Conservation (phyloP, 345 rosid species). For the Turritis glabra region DNA sequence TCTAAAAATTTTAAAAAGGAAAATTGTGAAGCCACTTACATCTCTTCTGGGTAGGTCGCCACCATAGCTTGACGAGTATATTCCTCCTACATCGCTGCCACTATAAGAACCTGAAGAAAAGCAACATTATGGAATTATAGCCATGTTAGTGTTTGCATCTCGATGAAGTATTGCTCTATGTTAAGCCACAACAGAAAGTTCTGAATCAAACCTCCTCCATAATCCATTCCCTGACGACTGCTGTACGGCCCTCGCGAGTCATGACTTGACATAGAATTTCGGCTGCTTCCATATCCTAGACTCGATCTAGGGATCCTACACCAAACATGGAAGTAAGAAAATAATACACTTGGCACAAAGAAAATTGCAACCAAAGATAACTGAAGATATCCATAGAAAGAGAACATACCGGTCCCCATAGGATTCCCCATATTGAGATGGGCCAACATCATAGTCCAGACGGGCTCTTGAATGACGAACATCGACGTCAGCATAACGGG, state of each 20-base stretch:
- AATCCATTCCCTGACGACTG: constrained; percentile 78
- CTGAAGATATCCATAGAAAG: background rate
- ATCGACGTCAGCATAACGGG: constrained; percentile 70
- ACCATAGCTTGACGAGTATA: constrained; percentile 68
- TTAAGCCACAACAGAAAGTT: constrained; percentile 27
- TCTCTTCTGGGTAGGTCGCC: constrained; percentile 71
- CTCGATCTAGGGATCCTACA: constrained; percentile 76
- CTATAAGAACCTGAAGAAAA: constrained; percentile 72
- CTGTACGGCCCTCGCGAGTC: constrained; percentile 79
- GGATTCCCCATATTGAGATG: constrained; percentile 77
- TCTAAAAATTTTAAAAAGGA: background rate
- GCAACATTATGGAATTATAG: constrained; percentile 12
- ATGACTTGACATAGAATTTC: constrained; percentile 72
- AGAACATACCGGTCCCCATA: constrained; percentile 76
- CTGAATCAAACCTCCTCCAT: constrained; percentile 63
- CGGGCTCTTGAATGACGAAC: constrained; percentile 88
- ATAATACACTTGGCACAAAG: background rate
- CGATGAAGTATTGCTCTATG: constrained; percentile 4
- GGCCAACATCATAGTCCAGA: constrained; percentile 74
- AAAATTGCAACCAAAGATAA: background rate
- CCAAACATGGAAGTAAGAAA: constrained; percentile 33
- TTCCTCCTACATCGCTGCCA: constrained; percentile 69
- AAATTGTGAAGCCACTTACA: constrained; percentile 46
- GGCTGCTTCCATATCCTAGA: constrained; percentile 78
- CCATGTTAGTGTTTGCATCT: background rate